Conservation (phyloP, 139 green algal genomes). For the Chlamydomonas applanata region DNA sequence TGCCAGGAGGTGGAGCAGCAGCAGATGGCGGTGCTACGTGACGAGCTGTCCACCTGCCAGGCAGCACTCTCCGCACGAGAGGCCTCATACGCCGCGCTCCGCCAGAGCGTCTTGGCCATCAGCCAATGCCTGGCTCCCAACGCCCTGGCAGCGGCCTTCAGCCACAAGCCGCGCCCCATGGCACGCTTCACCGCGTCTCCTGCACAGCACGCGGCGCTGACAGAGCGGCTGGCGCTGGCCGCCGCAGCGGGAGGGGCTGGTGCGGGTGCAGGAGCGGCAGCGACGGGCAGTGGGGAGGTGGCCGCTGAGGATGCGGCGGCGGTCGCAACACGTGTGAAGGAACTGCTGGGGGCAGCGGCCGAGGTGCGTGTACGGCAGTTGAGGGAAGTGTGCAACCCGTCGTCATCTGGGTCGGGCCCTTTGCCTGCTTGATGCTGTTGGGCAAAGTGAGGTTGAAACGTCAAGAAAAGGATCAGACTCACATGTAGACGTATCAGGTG, state of each 20-base stretch:
- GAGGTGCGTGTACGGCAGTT: too few relatives aligned
- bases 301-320: conserved; percentile 19
- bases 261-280: not conserved
- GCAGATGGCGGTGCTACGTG: conserved; percentile 18
- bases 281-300: conserved; percentile 7
- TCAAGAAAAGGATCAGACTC: too few relatives aligned
- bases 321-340: conserved; percentile 22
- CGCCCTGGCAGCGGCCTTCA: conserved; percentile 21
- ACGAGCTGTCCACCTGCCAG: conserved; percentile 10
- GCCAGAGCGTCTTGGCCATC: not conserved
- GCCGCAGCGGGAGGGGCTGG: not conserved
- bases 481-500: too few relatives aligned
- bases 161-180: conserved; percentile 14
- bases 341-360: conserved; percentile 11
- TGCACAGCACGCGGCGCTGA: not conserved
- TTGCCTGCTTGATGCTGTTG: too few relatives aligned
- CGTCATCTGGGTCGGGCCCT: too few relatives aligned
- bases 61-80: not conserved
- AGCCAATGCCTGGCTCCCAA: conserved; percentile 8
- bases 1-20: conserved; percentile 28
- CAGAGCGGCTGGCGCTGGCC: not conserved
- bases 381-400: too few relatives aligned
- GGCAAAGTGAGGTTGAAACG: too few relatives aligned
- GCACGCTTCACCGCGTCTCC: conserved; percentile 4
- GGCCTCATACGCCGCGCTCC: not conserved